Evolutionary conservation across 2,329 filamentous ascomycete species (phyloP).

Genomic region (Pyricularia grisea): DNA sequence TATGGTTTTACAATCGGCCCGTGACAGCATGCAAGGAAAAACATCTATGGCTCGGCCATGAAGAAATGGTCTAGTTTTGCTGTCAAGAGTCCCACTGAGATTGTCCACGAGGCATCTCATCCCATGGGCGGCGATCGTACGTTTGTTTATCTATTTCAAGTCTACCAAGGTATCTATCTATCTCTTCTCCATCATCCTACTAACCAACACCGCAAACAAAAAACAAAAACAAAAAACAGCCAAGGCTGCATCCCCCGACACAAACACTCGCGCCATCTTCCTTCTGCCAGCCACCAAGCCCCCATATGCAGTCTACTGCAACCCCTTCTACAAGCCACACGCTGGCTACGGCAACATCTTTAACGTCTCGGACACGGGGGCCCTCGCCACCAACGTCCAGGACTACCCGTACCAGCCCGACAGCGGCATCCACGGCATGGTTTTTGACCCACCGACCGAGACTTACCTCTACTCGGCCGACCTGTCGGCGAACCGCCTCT

Average conservation of each 20-base stretch:
- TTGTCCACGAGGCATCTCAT: conserved; percentile 65
- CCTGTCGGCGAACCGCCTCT: conserved; percentile 69
- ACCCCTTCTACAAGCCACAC: conserved; percentile 74
- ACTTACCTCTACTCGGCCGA: conserved; percentile 73
- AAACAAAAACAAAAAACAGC: conserved; percentile 44
- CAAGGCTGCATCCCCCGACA: conserved; percentile 56
- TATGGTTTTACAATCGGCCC: neutral
- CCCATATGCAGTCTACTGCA: conserved; percentile 78
- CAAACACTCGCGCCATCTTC: conserved; percentile 85
- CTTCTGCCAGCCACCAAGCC: conserved; percentile 68
- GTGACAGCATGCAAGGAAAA: conserved; percentile 66
- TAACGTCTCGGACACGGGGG: conserved; percentile 45
- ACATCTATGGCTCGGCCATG: conserved; percentile 84
- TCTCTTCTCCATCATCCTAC: neutral
- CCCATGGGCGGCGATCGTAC: conserved; percentile 69
- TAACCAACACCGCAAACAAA: neutral
- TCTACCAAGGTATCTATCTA: neutral
- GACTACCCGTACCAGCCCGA: conserved; percentile 63
- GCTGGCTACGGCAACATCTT: conserved; percentile 77
- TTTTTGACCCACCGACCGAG: conserved; percentile 60
- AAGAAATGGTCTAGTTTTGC: conserved; percentile 85
- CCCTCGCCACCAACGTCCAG: conserved; percentile 56
- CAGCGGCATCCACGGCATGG: conserved; percentile 74
- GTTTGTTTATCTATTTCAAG: conserved; percentile 17
- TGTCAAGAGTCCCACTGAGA: conserved; percentile 66